A percentile compares a stretch with the other conserved stretches of the same genome.
Conservation (phyloP, 257 asterid genomes). For the Jaltomata sinuosa region DNA sequence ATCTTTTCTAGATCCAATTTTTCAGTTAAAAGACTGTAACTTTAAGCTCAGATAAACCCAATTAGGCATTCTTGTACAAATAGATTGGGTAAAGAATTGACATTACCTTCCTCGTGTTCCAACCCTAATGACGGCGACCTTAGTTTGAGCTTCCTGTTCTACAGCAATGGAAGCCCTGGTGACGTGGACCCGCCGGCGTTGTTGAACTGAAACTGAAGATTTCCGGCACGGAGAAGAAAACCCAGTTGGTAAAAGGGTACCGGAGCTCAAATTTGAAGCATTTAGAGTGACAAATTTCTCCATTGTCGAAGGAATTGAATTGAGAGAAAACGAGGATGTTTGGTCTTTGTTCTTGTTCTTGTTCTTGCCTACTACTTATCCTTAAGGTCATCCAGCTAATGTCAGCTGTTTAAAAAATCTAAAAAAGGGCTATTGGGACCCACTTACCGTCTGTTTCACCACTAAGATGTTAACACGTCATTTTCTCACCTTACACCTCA, state of each 20-base stretch:
- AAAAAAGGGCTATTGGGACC: slow-evolving; percentile 4
- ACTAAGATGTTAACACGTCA: slow-evolving; percentile 13
- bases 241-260: slow-evolving; percentile 39
- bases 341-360: background rate
- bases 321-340: background rate
- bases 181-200: slow-evolving; percentile 7
- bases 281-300: slow-evolving; percentile 31
- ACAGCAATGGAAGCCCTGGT: slow-evolving; percentile 51
- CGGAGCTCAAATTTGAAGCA: slow-evolving; percentile 23
- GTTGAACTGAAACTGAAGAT: slow-evolving; percentile 18
- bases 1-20: background rate
- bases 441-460: slow-evolving; percentile 4
- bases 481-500: background rate
- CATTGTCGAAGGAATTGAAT: slow-evolving; percentile 25
- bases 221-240: slow-evolving; percentile 25
- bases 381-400: background rate
- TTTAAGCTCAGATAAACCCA: background rate
- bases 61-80: background rate
- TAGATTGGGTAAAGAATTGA: background rate
- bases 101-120: slow-evolving; percentile 91
- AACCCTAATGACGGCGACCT: slow-evolving; percentile 72
- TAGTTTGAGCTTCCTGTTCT: slow-evolving; percentile 43
- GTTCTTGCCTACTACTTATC: background rate
- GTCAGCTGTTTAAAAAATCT: background rate
- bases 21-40: background rate